Evolutionary conservation across 2,329 filamentous ascomycete genomes (phyloP).

Genomic region (Venturiaceae sp.): DNA sequence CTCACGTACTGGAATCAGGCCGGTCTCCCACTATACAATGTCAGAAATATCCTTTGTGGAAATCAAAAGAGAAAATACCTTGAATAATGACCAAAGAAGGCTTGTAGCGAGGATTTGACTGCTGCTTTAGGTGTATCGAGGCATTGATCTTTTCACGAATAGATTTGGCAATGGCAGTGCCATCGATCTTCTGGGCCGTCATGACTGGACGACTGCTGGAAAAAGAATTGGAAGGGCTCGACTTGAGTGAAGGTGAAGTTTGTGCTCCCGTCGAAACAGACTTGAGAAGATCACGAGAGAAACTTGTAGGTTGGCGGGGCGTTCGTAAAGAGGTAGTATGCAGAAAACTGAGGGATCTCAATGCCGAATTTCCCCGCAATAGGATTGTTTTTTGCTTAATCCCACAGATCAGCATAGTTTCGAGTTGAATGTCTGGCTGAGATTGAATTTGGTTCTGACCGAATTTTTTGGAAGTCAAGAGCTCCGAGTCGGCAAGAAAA

Average conservation of each 20-base stretch:
- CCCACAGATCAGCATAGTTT: not conserved
- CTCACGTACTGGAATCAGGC: constrained; percentile 72
- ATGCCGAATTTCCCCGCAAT: not conserved
- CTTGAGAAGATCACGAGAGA: not conserved
- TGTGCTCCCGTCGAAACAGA: not conserved
- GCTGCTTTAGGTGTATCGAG: constrained; percentile 75
- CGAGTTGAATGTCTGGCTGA: not conserved
- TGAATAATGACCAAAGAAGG: constrained; percentile 92
- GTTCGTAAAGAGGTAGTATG: not conserved
- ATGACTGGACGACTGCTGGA: constrained; percentile 50
- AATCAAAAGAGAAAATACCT: constrained; percentile 44
- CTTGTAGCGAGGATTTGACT: constrained; percentile 75
- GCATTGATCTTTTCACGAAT: constrained; percentile 74
- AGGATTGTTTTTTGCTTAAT: not conserved
- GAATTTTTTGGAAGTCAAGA: not conserved
- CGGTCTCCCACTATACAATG: constrained; percentile 67
- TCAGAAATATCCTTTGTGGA: not conserved
- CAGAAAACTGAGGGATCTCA: not conserved
- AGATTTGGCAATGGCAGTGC: constrained; percentile 84
- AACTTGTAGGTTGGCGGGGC: not conserved
- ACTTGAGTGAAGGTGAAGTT: not conserved
- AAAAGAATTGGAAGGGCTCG: not conserved
- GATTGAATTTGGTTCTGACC: not conserved
- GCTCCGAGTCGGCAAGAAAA: not conserved
- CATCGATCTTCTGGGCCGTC: constrained; percentile 87